Base-by-base conservation (phyloP, 306 rosid species). In the Malus sylvestris region DNA sequence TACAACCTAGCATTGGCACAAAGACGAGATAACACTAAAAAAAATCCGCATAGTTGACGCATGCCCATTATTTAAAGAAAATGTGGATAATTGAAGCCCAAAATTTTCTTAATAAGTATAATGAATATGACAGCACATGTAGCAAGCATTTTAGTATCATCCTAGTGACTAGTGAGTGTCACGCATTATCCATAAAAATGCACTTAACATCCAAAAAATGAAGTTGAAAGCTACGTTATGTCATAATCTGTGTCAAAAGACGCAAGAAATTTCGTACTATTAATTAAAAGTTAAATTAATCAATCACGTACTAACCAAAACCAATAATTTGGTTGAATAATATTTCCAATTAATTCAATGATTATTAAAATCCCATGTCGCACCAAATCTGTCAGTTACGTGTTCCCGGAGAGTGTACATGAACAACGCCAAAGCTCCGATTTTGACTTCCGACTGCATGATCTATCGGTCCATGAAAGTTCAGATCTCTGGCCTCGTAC, bases 391-490 rank as follows among this genome's bases (percentile, higher is more conserved):
- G 38, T 22, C 35, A 16, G 23, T 30, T 51, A 2, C 62, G 0
- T 20, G 5, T 7, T 9, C 11, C 49, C 33, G 63, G 66, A n/a
- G 53, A 13, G 4, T 4, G 65, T 14, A 5, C 16, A n/a, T 8
- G 66, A 30, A 65, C 20, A 51, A 67, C 13, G 38, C 8, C 52
- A 46, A 27, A 18, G 22, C 38, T 33, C 84, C 14, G 57, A 80
- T 71, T 81, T 91, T 91, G 98, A 93, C 95, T 87, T 85, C 5
- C 20, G 51, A 79, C 46, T 45, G 59, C 33, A 0, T 20, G 20
- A 49, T 30, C 75, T 23, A 30, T 59, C 55, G 20, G 68, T 81
- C 22, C 60, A 78, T 74, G 84, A 85, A 66, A 15, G 74, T 83
- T 77, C 69, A 68, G 91, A 90, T 89, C 90, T 85, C 80, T 40